A percentile compares a stretch with the other conserved stretches of the same genome.
These are phyloP conservation scores for Phytopythium delawarense DNA, from an alignment of 352 stramenopile genomes.

Conservation along the genomic window DNA sequence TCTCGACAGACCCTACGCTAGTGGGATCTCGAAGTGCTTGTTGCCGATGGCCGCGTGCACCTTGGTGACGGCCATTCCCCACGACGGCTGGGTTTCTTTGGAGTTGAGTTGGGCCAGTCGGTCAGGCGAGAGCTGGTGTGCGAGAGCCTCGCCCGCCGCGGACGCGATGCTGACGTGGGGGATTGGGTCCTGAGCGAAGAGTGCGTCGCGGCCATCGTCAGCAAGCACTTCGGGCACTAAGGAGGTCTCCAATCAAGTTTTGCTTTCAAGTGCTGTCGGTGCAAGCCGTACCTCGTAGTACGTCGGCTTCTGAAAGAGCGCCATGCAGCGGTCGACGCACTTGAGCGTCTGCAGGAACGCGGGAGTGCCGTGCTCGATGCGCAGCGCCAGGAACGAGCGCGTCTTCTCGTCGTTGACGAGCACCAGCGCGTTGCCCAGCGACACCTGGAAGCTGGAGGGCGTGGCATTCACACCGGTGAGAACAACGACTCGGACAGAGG, in stretches of 20 bases:
- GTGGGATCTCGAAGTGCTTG: constrained; percentile 74
- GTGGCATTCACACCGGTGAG: neutral
- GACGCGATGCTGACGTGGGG: constrained; percentile 80
- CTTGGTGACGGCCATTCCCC: constrained; percentile 21
- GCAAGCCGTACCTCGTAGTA: constrained; percentile 58
- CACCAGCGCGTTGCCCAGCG: constrained; percentile 32
- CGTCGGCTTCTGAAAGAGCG: constrained; percentile 32
- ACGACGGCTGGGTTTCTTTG: constrained; percentile 6
- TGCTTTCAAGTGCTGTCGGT: neutral
- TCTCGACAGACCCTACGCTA: constrained; percentile 14
- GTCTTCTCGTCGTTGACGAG: constrained; percentile 74
- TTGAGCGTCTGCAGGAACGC: constrained; percentile 36
- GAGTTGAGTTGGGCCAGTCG: constrained; percentile 23
- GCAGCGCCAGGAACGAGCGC: constrained; percentile 66
- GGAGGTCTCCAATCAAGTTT: neutral
- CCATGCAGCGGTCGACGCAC: constrained; percentile 63
- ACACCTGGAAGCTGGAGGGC: constrained; percentile 40
- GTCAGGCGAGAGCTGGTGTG: constrained; percentile 27
- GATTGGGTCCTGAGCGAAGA: constrained; percentile 54
- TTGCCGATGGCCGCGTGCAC: constrained; percentile 77
- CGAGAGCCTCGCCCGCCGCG: constrained; percentile 43
- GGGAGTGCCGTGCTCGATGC: constrained; percentile 30
- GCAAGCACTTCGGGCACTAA: constrained; percentile 30
- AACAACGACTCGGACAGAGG: neutral
- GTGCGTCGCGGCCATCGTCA: constrained; percentile 24